phyloP scores from a whole-genome alignment of 2,329 filamentous ascomycete species.

The Pseudonectria foliicola region DNA sequence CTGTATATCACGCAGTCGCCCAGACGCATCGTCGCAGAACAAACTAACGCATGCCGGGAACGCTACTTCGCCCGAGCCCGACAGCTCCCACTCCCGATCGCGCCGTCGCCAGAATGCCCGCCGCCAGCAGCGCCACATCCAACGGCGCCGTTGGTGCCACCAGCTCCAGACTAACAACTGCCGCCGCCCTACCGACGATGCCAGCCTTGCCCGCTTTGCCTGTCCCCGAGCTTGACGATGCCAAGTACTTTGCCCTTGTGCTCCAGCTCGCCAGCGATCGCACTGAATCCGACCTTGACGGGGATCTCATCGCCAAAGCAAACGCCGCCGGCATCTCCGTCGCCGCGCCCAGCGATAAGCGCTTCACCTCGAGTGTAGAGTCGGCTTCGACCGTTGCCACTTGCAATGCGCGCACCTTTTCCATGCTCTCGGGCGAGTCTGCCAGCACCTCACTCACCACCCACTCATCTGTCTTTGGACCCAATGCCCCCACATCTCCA shows the following conservation, averaged over 20 bases:
- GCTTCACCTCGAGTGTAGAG: constrained; percentile 32
- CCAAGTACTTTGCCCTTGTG: constrained; percentile 33
- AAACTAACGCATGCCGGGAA: constrained; percentile 8
- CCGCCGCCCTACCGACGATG: not conserved
- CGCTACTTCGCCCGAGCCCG: constrained; percentile 12
- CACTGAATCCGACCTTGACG: constrained; percentile 34
- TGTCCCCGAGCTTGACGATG: constrained; percentile 34
- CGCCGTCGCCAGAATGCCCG: constrained; percentile 14
- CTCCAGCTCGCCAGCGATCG: constrained; percentile 26
- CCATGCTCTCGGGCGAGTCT: constrained; percentile 36
- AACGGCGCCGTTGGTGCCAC: constrained; percentile 7
- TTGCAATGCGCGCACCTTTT: constrained; percentile 37
- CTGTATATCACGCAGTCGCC: too few species aligned
- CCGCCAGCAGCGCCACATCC: constrained; percentile 10
- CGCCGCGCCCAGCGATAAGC: constrained; percentile 25
- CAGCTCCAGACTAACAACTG: constrained; percentile 9
- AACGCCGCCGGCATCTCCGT: constrained; percentile 29
- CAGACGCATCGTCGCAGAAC: too few species aligned
- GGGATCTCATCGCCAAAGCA: constrained; percentile 28
- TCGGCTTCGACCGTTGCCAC: constrained; percentile 35
- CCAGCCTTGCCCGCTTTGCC: not conserved
- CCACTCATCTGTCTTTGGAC: constrained; percentile 33
- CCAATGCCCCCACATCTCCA: constrained; percentile 13
- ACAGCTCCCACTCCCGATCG: not conserved
- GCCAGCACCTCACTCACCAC: constrained; percentile 35